Evolutionary conservation across 2,329 filamentous ascomycete species (phyloP).

Genomic region (Cladosporium sp.): DNA sequence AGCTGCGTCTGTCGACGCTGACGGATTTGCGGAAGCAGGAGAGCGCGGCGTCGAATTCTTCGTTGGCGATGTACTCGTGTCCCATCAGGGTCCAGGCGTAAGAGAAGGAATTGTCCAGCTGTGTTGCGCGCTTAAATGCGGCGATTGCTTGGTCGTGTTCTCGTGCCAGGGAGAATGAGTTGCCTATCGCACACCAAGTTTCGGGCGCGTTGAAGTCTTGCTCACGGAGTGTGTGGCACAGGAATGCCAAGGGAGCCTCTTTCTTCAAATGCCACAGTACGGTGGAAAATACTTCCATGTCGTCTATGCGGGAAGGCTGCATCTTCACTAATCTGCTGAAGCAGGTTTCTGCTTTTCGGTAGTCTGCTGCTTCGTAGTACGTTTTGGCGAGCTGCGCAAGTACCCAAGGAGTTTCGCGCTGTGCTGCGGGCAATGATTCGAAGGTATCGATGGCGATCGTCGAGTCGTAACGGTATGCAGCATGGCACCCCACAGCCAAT

Average conservation of each 20-base stretch:
- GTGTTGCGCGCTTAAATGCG: conserved; percentile 92
- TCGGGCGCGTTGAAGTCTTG: conserved; percentile 84
- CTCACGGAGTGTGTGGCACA: conserved; percentile 87
- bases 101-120: conserved; percentile 83
- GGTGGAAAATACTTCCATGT: conserved; percentile 98
- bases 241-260: conserved; percentile 84
- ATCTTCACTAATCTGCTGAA: conserved; percentile 76
- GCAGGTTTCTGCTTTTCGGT: conserved; percentile 79
- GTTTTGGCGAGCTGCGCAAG: conserved; percentile 85
- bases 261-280: conserved; percentile 98
- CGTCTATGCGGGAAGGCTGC: conserved; percentile 77
- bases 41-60: conserved; percentile 94
- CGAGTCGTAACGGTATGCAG: conserved; percentile 74
- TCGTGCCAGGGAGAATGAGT: conserved; percentile 85
- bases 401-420: conserved; percentile 91
- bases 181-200: conserved; percentile 93
- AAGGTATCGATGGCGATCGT: conserved; percentile 72
- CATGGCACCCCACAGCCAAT: conserved; percentile 74
- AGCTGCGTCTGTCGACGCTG: conserved; percentile 80
- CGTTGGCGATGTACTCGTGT: conserved; percentile 91
- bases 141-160: conserved; percentile 93
- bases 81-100: conserved; percentile 96
- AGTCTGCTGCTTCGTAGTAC: conserved; percentile 84
- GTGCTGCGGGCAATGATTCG: conserved; percentile 63
- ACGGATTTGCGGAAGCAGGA: conserved; percentile 83